These are phyloP conservation scores for Botrytis porri DNA, from an alignment of 2,329 filamentous ascomycete genomes.

Conservation along the genomic window DNA sequence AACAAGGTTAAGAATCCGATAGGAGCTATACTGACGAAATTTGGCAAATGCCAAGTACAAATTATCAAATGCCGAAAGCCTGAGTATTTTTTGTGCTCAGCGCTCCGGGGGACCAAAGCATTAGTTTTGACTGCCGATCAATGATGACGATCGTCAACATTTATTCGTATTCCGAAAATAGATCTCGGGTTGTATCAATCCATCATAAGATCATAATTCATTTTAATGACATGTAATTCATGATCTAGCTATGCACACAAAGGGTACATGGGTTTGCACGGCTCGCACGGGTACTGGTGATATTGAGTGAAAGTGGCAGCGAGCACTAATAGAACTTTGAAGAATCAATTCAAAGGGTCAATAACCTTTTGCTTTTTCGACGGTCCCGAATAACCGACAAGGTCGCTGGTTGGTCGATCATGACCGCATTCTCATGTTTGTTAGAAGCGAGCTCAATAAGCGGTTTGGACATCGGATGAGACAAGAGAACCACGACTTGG, in stretches of 20 bases:
- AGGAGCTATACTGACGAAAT: neutral
- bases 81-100: neutral
- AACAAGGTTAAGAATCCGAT: neutral
- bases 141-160: neutral
- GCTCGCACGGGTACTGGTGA: neutral
- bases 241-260: neutral
- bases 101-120: neutral
- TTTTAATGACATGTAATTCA: neutral
- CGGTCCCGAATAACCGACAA: neutral
- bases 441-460: neutral
- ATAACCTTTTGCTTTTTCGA: neutral
- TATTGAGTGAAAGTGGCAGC: neutral
- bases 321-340: neutral
- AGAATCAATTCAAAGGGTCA: neutral
- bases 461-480: neutral
- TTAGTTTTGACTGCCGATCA: neutral
- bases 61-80: neutral
- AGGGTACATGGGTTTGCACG: neutral
- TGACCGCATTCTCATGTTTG: neutral
- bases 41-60: neutral
- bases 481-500: neutral
- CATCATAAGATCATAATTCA: neutral
- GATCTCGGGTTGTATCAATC: neutral
- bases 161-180: constrained; percentile 3
- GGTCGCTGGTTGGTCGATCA: neutral